These are phyloP conservation scores for Trametes pubescens DNA, from an alignment of 1,284 basidiomycete species.

Conservation along the genomic window DNA sequence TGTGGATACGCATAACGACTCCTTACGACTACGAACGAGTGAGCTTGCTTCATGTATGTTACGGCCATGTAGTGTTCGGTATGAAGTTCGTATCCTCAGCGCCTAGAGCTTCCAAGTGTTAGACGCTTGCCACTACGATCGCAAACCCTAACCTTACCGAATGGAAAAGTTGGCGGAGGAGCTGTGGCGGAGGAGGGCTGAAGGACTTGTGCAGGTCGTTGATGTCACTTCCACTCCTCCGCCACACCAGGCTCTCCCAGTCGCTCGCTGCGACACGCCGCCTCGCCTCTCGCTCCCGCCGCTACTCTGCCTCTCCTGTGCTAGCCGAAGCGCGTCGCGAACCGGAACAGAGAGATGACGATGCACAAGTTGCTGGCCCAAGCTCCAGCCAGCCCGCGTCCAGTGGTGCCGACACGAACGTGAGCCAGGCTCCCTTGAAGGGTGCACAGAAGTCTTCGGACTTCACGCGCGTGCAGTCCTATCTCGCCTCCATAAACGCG, in stretches of 20 bases:
- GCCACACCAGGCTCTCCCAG: constrained; percentile 37
- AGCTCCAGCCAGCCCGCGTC: constrained; percentile 21
- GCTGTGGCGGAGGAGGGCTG: constrained; percentile 13
- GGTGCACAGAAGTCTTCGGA: constrained; percentile 1
- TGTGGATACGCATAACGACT: neutral
- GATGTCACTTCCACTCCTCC: constrained; percentile 46
- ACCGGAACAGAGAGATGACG: constrained; percentile 11
- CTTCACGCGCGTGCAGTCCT: constrained; percentile 52
- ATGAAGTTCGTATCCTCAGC: neutral
- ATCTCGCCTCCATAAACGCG: constrained; percentile 59
- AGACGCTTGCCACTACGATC: neutral
- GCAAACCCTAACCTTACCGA: constrained; percentile 6
- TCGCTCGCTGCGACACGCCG: constrained; percentile 35
- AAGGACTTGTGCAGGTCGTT: constrained; percentile 21
- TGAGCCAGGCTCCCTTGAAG: neutral
- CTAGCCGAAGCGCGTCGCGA: constrained; percentile 21
- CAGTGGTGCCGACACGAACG: neutral
- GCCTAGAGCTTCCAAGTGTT: neutral
- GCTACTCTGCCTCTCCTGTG: constrained; percentile 39
- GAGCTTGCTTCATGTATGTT: constrained; percentile 3
- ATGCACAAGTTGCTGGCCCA: constrained; percentile 26
- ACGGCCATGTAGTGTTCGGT: neutral
- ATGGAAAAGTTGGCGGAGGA: neutral
- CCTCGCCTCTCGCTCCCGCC: constrained; percentile 35
- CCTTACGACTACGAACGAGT: neutral